These are phyloP conservation scores for Fragilaria crotonensis DNA, from an alignment of 108 stramenopile species.

Conservation along the genomic window DNA sequence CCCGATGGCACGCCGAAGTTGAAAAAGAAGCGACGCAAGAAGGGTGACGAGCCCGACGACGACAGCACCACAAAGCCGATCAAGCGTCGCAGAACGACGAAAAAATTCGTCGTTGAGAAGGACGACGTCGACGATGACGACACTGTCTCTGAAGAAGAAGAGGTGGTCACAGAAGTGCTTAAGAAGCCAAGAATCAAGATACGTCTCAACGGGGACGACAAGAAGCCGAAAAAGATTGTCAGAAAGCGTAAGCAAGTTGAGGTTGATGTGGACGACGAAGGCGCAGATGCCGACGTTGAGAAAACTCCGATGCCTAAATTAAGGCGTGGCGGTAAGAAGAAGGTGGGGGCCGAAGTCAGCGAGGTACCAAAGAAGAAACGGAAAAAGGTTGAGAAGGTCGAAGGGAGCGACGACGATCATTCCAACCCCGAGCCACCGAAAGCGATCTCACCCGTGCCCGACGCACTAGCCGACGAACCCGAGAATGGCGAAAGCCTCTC, in stretches of 20 bases:
- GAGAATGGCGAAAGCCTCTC: background rate
- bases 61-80: slow-evolving; percentile 25
- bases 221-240: slow-evolving; percentile 10
- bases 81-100: slow-evolving; percentile 6
- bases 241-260: slow-evolving; percentile 18
- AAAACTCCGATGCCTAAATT: slow-evolving; percentile 11
- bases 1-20: background rate
- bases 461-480: background rate
- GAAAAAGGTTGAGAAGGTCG: slow-evolving; percentile 2
- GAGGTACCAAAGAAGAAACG: background rate
- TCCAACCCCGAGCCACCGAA: background rate
- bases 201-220: slow-evolving; percentile 11
- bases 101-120: slow-evolving; percentile 2
- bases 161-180: slow-evolving; percentile 19
- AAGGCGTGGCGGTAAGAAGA: slow-evolving; percentile 5
- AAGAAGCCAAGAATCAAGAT: slow-evolving; percentile 59
- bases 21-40: slow-evolving; percentile 32
- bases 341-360: background rate
- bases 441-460: slow-evolving; percentile 3
- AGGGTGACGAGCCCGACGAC: slow-evolving; percentile 30
- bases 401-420: slow-evolving; percentile 6
- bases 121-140: background rate
- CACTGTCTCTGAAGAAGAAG: slow-evolving; percentile 11
- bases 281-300: slow-evolving; percentile 6
- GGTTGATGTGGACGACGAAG: slow-evolving; percentile 15